Evolutionary conservation across 2,329 filamentous ascomycete species (phyloP).

Genomic region (Pseudogymnoascus destructans): DNA sequence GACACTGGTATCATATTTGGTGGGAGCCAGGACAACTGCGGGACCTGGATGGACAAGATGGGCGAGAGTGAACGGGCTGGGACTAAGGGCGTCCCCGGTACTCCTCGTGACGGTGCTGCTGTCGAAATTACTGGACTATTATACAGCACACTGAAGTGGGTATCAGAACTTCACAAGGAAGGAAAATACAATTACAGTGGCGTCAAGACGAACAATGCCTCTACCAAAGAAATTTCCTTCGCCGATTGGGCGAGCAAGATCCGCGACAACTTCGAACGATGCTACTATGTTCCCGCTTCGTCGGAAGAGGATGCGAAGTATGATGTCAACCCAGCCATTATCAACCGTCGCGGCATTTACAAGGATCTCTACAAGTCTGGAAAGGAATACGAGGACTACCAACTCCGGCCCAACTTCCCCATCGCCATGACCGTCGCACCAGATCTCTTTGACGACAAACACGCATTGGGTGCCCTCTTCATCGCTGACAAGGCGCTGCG

Average conservation of each 20-base stretch:
- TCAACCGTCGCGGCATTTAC: constrained; percentile 93
- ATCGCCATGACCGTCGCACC: constrained; percentile 93
- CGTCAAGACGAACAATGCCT: constrained; percentile 51
- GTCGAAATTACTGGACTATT: constrained; percentile 89
- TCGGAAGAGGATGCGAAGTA: constrained; percentile 59
- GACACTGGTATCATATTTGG: constrained; percentile 81
- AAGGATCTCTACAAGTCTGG: constrained; percentile 91
- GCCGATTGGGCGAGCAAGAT: constrained; percentile 67
- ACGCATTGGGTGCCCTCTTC: constrained; percentile 68
- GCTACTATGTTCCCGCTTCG: constrained; percentile 71
- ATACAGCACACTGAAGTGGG: constrained; percentile 81
- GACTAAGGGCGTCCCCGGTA: constrained; percentile 87
- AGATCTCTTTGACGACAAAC: constrained; percentile 64
- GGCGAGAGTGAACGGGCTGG: constrained; percentile 87
- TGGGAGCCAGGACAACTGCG: constrained; percentile 87
- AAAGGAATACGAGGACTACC: constrained; percentile 96
- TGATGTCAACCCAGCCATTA: constrained; percentile 62
- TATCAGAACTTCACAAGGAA: constrained; percentile 50
- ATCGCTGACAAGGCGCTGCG: constrained; percentile 67
- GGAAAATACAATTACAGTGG: constrained; percentile 61
- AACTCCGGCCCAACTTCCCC: constrained; percentile 84
- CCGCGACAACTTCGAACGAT: constrained; percentile 77
- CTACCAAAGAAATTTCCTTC: constrained; percentile 49
- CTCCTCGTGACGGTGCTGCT: constrained; percentile 89
- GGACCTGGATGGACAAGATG: constrained; percentile 99